These are phyloP conservation scores for Oxytropis ochrocephala DNA, from an alignment of 306 rosid genomes.

Conservation along the genomic window DNA sequence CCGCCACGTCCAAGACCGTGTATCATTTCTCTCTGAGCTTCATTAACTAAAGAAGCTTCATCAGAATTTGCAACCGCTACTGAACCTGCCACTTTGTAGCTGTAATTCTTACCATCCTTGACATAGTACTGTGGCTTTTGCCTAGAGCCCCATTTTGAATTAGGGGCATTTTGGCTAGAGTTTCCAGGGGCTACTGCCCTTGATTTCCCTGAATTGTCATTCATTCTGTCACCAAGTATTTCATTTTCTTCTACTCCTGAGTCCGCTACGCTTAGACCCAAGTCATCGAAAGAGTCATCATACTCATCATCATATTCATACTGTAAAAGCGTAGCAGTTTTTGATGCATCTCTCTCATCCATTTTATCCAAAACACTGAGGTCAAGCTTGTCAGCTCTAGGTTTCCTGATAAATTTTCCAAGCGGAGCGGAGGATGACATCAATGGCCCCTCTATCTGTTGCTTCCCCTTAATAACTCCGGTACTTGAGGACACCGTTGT, in stretches of 20 bases:
- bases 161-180: conserved; percentile 36
- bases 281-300: conserved; percentile 93
- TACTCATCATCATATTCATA: conserved; percentile 96
- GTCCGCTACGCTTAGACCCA: conserved; percentile 87
- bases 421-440: conserved; percentile 48
- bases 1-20: conserved; percentile 98
- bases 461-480: conserved; percentile 29
- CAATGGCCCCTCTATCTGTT: conserved; percentile 31
- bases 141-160: conserved; percentile 89
- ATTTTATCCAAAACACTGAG: conserved; percentile 44
- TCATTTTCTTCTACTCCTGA: conserved; percentile 67
- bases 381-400: conserved; percentile 45
- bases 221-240: conserved; percentile 27
- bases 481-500: conserved; percentile 20
- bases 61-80: conserved; percentile 73
- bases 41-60: conserved; percentile 65
- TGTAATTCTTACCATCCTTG: conserved; percentile 96
- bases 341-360: conserved; percentile 36
- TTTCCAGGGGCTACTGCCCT: conserved; percentile 38
- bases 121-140: conserved; percentile 81
- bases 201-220: conserved; percentile 32
- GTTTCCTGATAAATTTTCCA: conserved; percentile 80
- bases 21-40: conserved; percentile 63
- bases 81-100: conserved; percentile 91
- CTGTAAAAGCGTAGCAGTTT: conserved; percentile 47